Conservation (phyloP, 805 yeast species). For the Metschnikowia gelsemii region DNA sequence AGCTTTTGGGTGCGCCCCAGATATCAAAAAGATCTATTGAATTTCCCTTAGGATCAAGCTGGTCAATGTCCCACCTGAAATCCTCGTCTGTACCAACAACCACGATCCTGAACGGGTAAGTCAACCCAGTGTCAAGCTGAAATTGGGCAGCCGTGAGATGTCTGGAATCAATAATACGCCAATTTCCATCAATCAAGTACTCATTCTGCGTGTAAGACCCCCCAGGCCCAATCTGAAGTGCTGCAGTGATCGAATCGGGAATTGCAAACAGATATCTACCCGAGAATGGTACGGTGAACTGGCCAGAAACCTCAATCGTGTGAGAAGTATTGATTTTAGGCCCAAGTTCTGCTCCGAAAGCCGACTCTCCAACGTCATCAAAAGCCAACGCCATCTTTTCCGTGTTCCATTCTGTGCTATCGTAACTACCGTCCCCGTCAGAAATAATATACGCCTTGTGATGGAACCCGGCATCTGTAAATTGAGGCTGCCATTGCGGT, state of each 20-base stretch:
- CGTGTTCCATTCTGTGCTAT: too few relatives aligned
- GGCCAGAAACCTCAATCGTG: constrained; percentile 2
- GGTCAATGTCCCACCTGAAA: background rate
- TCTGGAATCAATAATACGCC: constrained; percentile 7
- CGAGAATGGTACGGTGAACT: background rate
- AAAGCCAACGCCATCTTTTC: background rate
- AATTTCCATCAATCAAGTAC: constrained; percentile 1
- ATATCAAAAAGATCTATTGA: constrained; percentile 7
- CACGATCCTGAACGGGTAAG: constrained; percentile 8
- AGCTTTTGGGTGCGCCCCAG: too few relatives aligned
- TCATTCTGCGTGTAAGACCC: background rate
- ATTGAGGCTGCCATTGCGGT: too few relatives aligned
- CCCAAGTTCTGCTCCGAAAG: background rate
- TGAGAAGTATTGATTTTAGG: background rate
- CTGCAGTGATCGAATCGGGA: background rate
- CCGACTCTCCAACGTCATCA: background rate
- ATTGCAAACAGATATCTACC: constrained; percentile 1
- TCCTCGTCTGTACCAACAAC: background rate
- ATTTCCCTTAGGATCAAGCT: background rate
- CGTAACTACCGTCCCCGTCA: too few relatives aligned
- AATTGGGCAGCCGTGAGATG: background rate
- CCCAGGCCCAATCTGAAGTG: constrained; percentile 9
- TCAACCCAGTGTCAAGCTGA: background rate
- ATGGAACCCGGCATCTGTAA: too few relatives aligned
- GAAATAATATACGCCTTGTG: too few relatives aligned